A percentile compares a stretch with the other conserved stretches of the same genome.
These are phyloP conservation scores for Lycium barbarum DNA, from an alignment of 257 asterid genomes.

Conservation along the genomic window DNA sequence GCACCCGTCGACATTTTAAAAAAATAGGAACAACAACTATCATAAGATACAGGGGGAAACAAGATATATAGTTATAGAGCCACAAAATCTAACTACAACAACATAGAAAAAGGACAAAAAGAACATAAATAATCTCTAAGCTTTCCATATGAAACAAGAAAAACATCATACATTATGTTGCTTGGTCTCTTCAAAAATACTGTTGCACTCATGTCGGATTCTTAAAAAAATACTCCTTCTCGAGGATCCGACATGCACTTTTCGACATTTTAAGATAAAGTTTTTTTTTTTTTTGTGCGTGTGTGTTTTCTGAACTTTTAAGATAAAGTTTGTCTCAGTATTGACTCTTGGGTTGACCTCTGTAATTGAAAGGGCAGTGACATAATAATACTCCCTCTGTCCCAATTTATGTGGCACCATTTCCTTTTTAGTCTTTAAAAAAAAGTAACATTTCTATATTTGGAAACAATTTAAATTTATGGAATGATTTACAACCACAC, in stretches of 20 bases:
- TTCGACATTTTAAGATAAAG: too few relatives aligned
- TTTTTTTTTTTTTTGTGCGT: too few relatives aligned
- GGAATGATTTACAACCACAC: too few relatives aligned
- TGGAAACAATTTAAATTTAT: too few relatives aligned
- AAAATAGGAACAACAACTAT: neutral
- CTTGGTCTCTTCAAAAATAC: neutral
- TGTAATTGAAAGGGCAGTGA: too few relatives aligned
- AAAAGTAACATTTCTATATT: too few relatives aligned
- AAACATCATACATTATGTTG: neutral
- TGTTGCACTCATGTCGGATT: too few relatives aligned
- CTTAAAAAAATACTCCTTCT: neutral
- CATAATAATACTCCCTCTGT: too few relatives aligned
- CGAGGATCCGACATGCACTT: too few relatives aligned
- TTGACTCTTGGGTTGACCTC: constrained; percentile 4
- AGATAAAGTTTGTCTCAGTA: neutral
- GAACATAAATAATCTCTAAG: neutral
- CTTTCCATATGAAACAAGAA: neutral
- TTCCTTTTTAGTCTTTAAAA: too few relatives aligned
- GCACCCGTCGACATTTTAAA: neutral
- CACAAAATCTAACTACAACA: neutral
- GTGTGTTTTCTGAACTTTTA: neutral
- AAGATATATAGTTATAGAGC: neutral
- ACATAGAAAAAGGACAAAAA: neutral
- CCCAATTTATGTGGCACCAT: too few relatives aligned
- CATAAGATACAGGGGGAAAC: neutral